A percentile compares a stretch with the other conserved stretches of the same genome.
Evolutionary conservation across 257 asterid genomes (phyloP).

Genomic region (Euphrasia confusa): DNA sequence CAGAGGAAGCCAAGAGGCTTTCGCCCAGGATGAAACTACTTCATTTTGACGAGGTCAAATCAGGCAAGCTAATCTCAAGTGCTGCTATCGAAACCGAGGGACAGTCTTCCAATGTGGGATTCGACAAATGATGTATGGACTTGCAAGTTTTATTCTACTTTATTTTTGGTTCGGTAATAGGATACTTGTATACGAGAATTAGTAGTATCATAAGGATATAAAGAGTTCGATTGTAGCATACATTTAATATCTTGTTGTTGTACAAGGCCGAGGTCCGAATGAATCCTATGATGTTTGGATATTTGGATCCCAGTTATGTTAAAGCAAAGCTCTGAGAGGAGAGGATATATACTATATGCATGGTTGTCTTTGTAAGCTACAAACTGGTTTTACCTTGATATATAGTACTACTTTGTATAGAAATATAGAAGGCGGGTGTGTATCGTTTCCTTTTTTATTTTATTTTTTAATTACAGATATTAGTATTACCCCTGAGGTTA

Average conservation of each 20-base stretch:
- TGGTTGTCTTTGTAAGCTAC: too few relatives aligned
- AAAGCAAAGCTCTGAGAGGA: background rate
- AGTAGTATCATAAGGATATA: background rate
- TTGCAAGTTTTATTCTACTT: background rate
- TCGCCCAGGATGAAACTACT: constrained; percentile 78
- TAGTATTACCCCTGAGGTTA: background rate
- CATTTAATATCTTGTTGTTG: background rate
- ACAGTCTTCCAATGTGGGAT: constrained; percentile 53
- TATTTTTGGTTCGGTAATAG: background rate
- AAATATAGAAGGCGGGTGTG: background rate
- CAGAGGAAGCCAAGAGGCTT: constrained; percentile 80
- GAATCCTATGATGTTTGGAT: background rate
- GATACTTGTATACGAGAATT: background rate
- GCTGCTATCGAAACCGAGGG: constrained; percentile 50
- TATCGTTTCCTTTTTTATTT: background rate
- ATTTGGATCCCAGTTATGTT: background rate
- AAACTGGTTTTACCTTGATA: background rate
- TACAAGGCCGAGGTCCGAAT: background rate
- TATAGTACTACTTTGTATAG: background rate
- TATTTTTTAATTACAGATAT: too few relatives aligned
- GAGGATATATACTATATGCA: too few relatives aligned
- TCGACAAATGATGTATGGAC: constrained; percentile 31
- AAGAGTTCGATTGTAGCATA: background rate
- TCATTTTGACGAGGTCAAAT: constrained; percentile 42
- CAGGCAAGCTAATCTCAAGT: constrained; percentile 41